A percentile compares a stretch with the other conserved stretches of the same genome.
phyloP scores from a whole-genome alignment of 306 rosid species.

The Prunus campanulata region DNA sequence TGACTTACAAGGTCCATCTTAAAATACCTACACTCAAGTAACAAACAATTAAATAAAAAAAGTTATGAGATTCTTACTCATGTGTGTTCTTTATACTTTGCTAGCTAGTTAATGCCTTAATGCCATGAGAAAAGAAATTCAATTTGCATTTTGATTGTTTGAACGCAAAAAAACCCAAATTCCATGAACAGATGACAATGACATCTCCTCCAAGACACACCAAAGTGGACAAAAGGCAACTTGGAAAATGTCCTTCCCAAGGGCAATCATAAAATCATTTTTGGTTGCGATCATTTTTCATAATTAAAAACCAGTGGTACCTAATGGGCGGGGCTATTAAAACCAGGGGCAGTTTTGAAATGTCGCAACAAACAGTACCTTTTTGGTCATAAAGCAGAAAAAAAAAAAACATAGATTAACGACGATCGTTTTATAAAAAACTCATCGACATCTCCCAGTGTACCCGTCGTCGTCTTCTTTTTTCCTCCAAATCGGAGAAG shows the following conservation, averaged over 20 bases:
- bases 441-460: background rate
- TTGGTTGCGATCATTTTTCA: background rate
- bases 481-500: slow-evolving; percentile 17
- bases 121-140: background rate
- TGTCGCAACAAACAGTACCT: background rate
- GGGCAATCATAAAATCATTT: background rate
- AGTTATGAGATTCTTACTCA: no score
- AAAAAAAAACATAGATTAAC: background rate
- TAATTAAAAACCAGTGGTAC: background rate
- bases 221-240: background rate
- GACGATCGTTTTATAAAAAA: background rate
- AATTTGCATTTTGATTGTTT: background rate
- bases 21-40: no score
- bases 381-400: background rate
- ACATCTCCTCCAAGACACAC: background rate
- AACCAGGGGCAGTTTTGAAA: slow-evolving; percentile 15
- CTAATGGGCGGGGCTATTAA: slow-evolving; percentile 1
- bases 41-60: background rate
- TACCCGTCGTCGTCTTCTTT: background rate
- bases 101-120: background rate
- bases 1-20: no score
- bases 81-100: background rate
- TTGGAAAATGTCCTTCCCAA: background rate
- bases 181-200: background rate
- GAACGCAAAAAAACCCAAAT: background rate